Evolutionary conservation across 1,284 basidiomycete species (phyloP), one percentile per base, ranked within the genome.

Genomic region (Hemileia vastatrix): DNA sequence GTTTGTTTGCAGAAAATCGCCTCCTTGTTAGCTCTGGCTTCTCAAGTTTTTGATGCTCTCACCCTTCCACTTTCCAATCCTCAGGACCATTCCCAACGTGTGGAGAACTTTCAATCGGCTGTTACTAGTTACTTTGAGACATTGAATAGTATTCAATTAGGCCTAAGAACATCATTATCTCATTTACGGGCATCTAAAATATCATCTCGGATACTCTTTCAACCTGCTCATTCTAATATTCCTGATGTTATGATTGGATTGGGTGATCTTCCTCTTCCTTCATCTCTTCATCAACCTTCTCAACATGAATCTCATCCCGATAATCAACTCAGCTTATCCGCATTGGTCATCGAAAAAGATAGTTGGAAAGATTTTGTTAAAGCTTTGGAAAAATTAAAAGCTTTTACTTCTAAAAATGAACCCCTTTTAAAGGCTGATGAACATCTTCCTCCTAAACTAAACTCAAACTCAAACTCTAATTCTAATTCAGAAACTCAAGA

Each of bases 1-100:
- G n/a, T n/a, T n/a, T n/a, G n/a, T n/a, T n/a, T n/a, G n/a, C 52
- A 58, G 57, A 47, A 59, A 59, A 13, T 59, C 8, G 48, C 48
- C 18, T 23, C 45, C 40, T 44, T 59, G 18, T 36, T 59, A 5
- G 21, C 33, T 19, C 19, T 59, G 32, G 48, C 57, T 6, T 50
- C 48, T n/a, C 27, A 51, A 2, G 49, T 31, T 15, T 43, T 59
- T 18, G 48, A 49, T 4, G 23, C 27, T 31, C 36, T 59, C 6
- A 21, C 48, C 3, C 49, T 49, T 40, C 36, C 57, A 15, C n/a
- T n/a, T n/a, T n/a, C n/a, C n/a, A n/a, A n/a, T n/a, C n/a, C n/a
- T n/a, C n/a, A n/a, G n/a, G 3, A 32, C 18, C 15, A 50, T 44
- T n/a, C 45, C 8, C 9, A n/a, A 6, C 21, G 44, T 18, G 6